phyloP scores from a whole-genome alignment of 1,284 basidiomycete genomes.

The Porogramme epimiltina region DNA sequence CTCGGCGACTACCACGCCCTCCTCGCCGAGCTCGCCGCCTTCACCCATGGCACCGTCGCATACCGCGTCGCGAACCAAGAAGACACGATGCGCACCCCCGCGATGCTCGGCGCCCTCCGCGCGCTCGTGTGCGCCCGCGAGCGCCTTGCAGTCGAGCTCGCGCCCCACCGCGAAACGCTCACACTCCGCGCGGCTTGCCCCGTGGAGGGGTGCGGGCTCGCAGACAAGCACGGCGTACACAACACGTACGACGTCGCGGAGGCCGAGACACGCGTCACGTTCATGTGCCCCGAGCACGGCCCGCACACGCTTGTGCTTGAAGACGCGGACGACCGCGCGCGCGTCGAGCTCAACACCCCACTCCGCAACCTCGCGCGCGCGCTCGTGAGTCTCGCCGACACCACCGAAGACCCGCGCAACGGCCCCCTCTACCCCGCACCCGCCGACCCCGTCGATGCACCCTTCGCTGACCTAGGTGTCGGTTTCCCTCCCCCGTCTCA shows the following conservation, averaged over 20 bases:
- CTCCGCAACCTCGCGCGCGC: constrained; percentile 32
- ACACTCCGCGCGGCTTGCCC: constrained; percentile 32
- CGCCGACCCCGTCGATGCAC: background rate
- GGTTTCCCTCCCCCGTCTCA: background rate
- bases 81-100: constrained; percentile 20
- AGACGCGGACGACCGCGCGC: constrained; percentile 20
- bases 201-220: constrained; percentile 25
- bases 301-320: constrained; percentile 19
- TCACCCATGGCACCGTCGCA: constrained; percentile 9
- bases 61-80: constrained; percentile 23
- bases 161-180: constrained; percentile 23
- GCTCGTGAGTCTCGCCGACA: constrained; percentile 20
- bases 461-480: too few relatives aligned
- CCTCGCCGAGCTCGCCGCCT: constrained; percentile 14
- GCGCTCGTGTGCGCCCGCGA: constrained; percentile 22
- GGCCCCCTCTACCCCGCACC: background rate
- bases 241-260: constrained; percentile 22
- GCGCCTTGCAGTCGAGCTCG: constrained; percentile 20
- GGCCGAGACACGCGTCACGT: constrained; percentile 20
- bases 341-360: constrained; percentile 34
- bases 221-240: constrained; percentile 32
- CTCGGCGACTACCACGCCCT: constrained; percentile 27
- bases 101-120: constrained; percentile 20
- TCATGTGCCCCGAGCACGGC: constrained; percentile 29
- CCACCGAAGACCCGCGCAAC: constrained; percentile 11